phyloP scores from a whole-genome alignment of 1,139 yeast species.

The Kodamaea sp. region DNA sequence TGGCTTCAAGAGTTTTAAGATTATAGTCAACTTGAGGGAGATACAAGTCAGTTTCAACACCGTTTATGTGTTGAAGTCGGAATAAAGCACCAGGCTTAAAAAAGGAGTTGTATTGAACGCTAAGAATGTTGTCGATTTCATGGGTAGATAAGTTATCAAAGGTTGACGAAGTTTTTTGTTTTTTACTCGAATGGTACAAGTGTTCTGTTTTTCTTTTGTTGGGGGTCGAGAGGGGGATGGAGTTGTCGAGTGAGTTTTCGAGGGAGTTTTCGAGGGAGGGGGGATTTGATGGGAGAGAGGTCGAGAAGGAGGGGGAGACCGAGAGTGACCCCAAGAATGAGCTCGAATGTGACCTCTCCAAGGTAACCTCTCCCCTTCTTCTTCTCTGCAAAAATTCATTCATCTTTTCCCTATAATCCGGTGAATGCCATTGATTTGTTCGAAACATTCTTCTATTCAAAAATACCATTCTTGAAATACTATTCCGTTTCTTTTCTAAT shows the following conservation, averaged over 20 bases:
- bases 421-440: slow-evolving; percentile 6
- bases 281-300: too few relatives aligned
- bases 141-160: slow-evolving; percentile 7
- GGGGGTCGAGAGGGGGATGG: too few relatives aligned
- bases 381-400: slow-evolving; percentile 20
- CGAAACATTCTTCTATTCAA: slow-evolving; percentile 4
- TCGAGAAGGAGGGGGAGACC: too few relatives aligned
- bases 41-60: slow-evolving; percentile 14
- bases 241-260: too few relatives aligned
- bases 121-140: slow-evolving; percentile 21
- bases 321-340: too few relatives aligned
- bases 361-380: slow-evolving; percentile 12
- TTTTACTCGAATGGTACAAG: not conserved
- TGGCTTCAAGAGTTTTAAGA: slow-evolving; percentile 18
- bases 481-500: slow-evolving; percentile 4
- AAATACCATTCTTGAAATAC: slow-evolving; percentile 1
- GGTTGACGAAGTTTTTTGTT: not conserved
- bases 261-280: too few relatives aligned
- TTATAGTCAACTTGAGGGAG: slow-evolving; percentile 22
- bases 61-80: slow-evolving; percentile 8
- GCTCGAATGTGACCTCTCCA: too few relatives aligned
- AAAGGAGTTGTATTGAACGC: slow-evolving; percentile 17
- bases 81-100: slow-evolving; percentile 22
- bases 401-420: slow-evolving; percentile 21
- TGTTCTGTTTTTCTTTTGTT: not conserved